Evolutionary conservation across 1,284 basidiomycete genomes (phyloP).

Genomic region (Sanghuangporus baumii): DNA sequence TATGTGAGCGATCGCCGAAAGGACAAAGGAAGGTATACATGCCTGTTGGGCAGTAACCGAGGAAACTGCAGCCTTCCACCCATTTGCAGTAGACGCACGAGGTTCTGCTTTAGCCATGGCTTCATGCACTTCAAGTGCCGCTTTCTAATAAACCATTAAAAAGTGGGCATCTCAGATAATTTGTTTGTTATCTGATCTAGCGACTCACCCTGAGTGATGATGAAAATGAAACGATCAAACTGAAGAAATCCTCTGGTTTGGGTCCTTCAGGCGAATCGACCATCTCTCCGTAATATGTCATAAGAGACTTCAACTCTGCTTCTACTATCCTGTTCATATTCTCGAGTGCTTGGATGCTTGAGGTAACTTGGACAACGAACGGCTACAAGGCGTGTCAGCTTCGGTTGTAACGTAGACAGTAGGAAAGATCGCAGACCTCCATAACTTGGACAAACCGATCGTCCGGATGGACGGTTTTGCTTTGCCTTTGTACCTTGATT

Average conservation of each 20-base stretch:
- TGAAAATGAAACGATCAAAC: conserved; percentile 67
- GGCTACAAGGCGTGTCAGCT: conserved; percentile 32
- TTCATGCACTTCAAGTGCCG: conserved; percentile 65
- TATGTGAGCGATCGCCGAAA: neutral
- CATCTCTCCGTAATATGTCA: conserved; percentile 71
- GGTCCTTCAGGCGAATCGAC: conserved; percentile 45
- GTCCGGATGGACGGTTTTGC: conserved; percentile 29
- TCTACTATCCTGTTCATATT: conserved; percentile 56
- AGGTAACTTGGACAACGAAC: conserved; percentile 47
- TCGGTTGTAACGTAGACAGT: neutral
- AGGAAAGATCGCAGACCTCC: conserved; percentile 39
- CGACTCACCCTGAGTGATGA: conserved; percentile 56
- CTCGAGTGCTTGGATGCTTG: conserved; percentile 57
- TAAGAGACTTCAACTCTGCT: conserved; percentile 50
- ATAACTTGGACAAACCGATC: conserved; percentile 67
- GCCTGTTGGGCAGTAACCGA: neutral
- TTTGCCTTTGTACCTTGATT: conserved; percentile 38
- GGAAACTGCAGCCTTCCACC: neutral
- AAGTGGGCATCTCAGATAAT: neutral
- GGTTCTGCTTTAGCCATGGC: conserved; percentile 35
- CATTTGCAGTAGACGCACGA: conserved; percentile 12
- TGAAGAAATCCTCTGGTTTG: conserved; percentile 79
- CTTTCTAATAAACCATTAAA: conserved; percentile 47
- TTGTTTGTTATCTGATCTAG: neutral
- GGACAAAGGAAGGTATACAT: neutral